phyloP scores from a whole-genome alignment of 2,329 filamentous ascomycete species.

The Corynespora cassiicola region DNA sequence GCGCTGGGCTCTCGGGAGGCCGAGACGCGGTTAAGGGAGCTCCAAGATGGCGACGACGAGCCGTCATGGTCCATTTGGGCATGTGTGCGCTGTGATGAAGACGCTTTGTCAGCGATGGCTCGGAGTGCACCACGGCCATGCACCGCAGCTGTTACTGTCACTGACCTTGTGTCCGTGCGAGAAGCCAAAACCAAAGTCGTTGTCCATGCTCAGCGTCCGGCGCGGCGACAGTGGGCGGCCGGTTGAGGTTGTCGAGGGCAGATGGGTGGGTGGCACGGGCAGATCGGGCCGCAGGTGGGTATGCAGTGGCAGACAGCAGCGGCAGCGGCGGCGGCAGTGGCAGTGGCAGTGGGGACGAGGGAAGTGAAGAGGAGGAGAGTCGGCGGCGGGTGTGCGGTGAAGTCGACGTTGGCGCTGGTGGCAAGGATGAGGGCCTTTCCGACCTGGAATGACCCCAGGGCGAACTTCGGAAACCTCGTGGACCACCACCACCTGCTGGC shows the following conservation, averaged over 20 bases:
- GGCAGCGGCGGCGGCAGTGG: conserved; percentile 1
- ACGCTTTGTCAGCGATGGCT: conserved; percentile 16
- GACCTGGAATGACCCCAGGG: conserved; percentile 1
- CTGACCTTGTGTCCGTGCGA: conserved; percentile 43
- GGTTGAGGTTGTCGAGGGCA: background rate
- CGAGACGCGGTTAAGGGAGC: conserved; percentile 15
- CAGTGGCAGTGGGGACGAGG: conserved; percentile 5
- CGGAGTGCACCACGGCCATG: conserved; percentile 8
- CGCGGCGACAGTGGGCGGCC: background rate
- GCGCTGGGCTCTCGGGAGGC: conserved; percentile 16
- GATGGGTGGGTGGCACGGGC: conserved; percentile 2
- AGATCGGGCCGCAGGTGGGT: conserved; percentile 2
- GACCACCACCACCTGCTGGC: background rate
- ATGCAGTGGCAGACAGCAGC: no score
- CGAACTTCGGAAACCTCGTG: conserved; percentile 8
- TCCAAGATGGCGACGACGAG: conserved; percentile 35
- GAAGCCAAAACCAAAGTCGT: conserved; percentile 36
- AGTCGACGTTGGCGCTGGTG: conserved; percentile 11
- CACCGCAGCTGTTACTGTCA: conserved; percentile 15
- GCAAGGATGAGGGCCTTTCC: conserved; percentile 24
- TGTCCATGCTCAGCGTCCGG: conserved; percentile 33
- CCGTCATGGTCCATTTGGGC: conserved; percentile 39
- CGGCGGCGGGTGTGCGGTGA: conserved; percentile 5
- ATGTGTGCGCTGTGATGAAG: conserved; percentile 37
- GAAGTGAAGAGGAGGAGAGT: conserved; percentile 5